Conservation (phyloP, 192 early-diverging fungal species). For the Powellomyces hirtus region DNA sequence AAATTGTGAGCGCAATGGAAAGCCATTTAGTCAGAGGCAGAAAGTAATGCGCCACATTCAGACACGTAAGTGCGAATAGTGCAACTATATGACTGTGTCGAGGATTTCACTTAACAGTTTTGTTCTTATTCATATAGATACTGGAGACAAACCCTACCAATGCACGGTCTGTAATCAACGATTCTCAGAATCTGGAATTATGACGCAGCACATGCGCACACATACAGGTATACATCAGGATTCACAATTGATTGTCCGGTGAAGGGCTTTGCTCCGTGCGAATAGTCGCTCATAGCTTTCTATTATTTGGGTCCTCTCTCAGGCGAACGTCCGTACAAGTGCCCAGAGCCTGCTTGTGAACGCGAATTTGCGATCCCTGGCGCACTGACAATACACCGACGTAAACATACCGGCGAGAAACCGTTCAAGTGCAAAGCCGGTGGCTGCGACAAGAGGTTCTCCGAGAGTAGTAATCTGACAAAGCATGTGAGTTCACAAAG, state of each 20-base stretch:
- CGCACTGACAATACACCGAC: conserved; percentile 74
- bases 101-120: not conserved
- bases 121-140: conserved; percentile 17
- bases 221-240: conserved; percentile 28
- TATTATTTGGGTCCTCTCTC: not conserved
- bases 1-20: conserved; percentile 36
- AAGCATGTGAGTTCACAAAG: conserved; percentile 47
- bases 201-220: conserved; percentile 56
- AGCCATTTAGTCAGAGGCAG: conserved; percentile 44
- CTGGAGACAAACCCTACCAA: conserved; percentile 75
- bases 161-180: conserved; percentile 73
- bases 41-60: conserved; percentile 74
- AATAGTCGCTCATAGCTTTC: no score
- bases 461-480: conserved; percentile 47
- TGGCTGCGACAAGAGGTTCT: conserved; percentile 71
- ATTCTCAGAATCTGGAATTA: conserved; percentile 76
- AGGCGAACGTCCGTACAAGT: conserved; percentile 49
- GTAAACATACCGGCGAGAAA: conserved; percentile 76
- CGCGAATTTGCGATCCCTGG: conserved; percentile 75
- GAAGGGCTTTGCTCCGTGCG: not conserved
- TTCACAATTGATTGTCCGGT: not conserved
- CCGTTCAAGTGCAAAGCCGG: conserved; percentile 69
- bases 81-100: no score
- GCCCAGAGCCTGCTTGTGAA: conserved; percentile 61
- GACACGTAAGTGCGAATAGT: conserved; percentile 51